Conservation (phyloP, 2,329 filamentous ascomycete genomes). For the Exutisphaerella laricina region DNA sequence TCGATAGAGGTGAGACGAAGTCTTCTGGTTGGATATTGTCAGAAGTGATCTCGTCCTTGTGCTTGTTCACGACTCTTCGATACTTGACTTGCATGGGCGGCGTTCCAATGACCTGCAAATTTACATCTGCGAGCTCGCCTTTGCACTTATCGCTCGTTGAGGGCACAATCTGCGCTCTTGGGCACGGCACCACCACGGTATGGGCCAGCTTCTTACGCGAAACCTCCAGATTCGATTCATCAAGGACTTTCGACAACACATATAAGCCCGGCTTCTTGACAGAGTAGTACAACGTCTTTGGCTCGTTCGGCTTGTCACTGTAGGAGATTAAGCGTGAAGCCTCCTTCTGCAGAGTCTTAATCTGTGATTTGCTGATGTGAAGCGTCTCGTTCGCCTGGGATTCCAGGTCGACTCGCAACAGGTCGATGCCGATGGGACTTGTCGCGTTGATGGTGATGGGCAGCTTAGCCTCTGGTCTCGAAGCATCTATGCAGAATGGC, state of each 20-base stretch:
- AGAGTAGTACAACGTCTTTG: constrained; percentile 56
- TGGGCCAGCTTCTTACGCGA: constrained; percentile 59
- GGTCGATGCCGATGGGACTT: constrained; percentile 77
- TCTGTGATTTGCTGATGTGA: constrained; percentile 65
- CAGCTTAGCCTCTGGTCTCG: constrained; percentile 57
- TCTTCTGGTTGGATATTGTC: constrained; percentile 91
- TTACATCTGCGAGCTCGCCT: constrained; percentile 80
- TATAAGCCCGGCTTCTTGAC: constrained; percentile 88
- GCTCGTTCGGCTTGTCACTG: constrained; percentile 37
- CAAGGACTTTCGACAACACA: constrained; percentile 74
- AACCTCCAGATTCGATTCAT: constrained; percentile 83
- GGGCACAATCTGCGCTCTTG: constrained; percentile 66
- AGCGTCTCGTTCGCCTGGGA: constrained; percentile 75
- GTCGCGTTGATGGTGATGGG: constrained; percentile 95
- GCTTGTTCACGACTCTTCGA: constrained; percentile 77
- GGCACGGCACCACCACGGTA: constrained; percentile 80
- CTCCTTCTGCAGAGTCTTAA: constrained; percentile 68
- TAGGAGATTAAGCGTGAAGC: constrained; percentile 54
- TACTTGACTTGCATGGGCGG: constrained; percentile 91
- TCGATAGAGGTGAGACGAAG: constrained; percentile 69
- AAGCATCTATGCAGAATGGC: constrained; percentile 73
- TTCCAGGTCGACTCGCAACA: constrained; percentile 80
- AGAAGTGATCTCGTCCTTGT: constrained; percentile 78
- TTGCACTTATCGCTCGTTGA: constrained; percentile 67
- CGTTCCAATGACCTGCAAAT: constrained; percentile 77